Evolutionary conservation across 73 alveolate species (phyloP).

Genomic region (Tetrahymena thermophila): DNA sequence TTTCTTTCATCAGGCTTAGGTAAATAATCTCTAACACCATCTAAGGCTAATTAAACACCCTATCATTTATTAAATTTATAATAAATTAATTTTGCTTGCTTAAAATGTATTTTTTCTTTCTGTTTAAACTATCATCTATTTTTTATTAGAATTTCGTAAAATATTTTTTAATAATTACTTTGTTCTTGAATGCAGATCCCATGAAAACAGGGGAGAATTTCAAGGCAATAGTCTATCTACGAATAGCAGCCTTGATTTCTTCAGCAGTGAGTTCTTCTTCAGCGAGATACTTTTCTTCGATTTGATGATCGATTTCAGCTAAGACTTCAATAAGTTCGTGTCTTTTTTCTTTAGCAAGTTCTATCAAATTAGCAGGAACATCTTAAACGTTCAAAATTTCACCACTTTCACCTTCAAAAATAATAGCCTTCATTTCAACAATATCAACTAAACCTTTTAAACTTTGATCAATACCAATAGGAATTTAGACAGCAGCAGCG

Average conservation of each 20-base stretch:
- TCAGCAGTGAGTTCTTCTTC: slow-evolving; percentile 62
- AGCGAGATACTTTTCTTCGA: slow-evolving; percentile 59
- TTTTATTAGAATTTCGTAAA: not conserved
- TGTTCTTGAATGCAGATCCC: slow-evolving; percentile 96
- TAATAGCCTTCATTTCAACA: slow-evolving; percentile 62
- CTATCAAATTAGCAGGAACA: slow-evolving; percentile 61
- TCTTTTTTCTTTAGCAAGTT: slow-evolving; percentile 55
- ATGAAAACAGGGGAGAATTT: slow-evolving; percentile 82
- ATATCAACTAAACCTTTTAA: slow-evolving; percentile 75
- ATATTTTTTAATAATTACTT: slow-evolving; percentile 50
- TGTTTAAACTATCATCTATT: not conserved
- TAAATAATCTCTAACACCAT: slow-evolving; percentile 78
- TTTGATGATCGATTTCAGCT: slow-evolving; percentile 66
- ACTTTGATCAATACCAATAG: slow-evolving; percentile 74
- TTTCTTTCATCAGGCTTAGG: slow-evolving; percentile 76
- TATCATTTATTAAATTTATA: not conserved
- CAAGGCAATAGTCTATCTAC: slow-evolving; percentile 64
- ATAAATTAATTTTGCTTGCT: not conserved
- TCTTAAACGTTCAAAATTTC: slow-evolving; percentile 42
- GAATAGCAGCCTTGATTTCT: slow-evolving; percentile 52
- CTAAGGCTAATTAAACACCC: slow-evolving; percentile 53
- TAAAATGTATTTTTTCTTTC: not conserved
- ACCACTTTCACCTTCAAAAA: slow-evolving; percentile 77
- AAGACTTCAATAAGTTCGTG: slow-evolving; percentile 56
- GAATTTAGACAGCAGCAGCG: slow-evolving; percentile 61